Evolutionary conservation across 169 alveolate species (phyloP), one percentile per base, ranked within the genome.

Genomic region (Eimeria brunetti): DNA sequence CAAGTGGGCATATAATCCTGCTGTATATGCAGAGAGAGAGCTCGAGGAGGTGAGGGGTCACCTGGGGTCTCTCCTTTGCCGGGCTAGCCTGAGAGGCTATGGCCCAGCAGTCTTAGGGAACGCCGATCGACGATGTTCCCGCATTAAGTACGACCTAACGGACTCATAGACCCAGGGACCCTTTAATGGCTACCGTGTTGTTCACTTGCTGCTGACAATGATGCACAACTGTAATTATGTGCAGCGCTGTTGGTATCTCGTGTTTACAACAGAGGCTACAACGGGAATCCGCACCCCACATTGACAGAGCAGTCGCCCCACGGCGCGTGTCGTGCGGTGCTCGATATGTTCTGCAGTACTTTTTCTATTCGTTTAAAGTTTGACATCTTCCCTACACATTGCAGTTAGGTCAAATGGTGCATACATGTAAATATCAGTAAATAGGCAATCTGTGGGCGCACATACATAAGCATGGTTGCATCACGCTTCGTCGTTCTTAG

Each of bases 31-130:
- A 83, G 90, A 83, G 22, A 83, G 58, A 33, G 90, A 83, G 38
- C 90, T 83, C 16, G 90, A 83, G 90, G 90, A 83, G 76, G 90
- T 83, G 33, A 49, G 90, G 38, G 90, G 90, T 49, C 90, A 83
- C 58, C 58, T 83, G 22, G 90, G 90, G 49, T 83, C 90, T 16
- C 90, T 83, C 33, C 75, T 83, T 41, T 83, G 90, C 56, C 53
- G 75, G 12, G 90, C 90, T 11, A 83, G 90, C 58, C 76, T 83
- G 36, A 51, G 90, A 60, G 90, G 90, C 2, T 53, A 56, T 46
- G 75, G 56, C 53, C 36, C 51, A 9, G 90, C 76, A 58, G 90
- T 56, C 14, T 12, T 46, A 24, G 73, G 33, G 44, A 41, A 58
- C n/a, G 67, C 67, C 20, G 58, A 14, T 24, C 90, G 90, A 56